Evolutionary conservation across 2,329 filamentous ascomycete species (phyloP).

Genomic region (Coniochaeta hoffmannii): DNA sequence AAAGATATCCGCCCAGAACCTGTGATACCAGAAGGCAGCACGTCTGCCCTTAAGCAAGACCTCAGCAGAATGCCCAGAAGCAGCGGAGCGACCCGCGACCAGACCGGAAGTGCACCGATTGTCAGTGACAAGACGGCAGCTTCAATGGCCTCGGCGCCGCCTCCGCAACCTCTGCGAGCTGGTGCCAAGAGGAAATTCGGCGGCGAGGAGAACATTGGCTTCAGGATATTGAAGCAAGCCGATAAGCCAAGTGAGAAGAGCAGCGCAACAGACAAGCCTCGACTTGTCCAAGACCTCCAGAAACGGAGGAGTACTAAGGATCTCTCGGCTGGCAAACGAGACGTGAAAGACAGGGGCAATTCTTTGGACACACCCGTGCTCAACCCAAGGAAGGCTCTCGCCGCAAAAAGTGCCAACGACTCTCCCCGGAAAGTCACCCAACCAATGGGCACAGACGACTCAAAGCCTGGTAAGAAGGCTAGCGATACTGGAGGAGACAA

Average conservation of each 20-base stretch:
- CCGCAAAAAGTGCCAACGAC: conserved; percentile 53
- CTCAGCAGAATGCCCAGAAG: conserved; percentile 7
- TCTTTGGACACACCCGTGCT: conserved; percentile 5
- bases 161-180: conserved; percentile 26
- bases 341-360: conserved; percentile 21
- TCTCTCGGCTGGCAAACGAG: conserved; percentile 33
- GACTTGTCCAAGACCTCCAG: conserved; percentile 18
- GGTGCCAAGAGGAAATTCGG: conserved; percentile 53
- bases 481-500: conserved; percentile 7
- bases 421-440: conserved; percentile 48
- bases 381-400: conserved; percentile 38
- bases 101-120: background rate
- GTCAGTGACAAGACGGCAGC: background rate
- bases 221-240: conserved; percentile 19
- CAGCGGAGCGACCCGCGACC: background rate
- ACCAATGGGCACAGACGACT: conserved; percentile 24
- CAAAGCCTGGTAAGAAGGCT: conserved; percentile 30
- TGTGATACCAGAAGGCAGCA: conserved; percentile 2
- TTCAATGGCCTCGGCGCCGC: background rate
- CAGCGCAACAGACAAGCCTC: conserved; percentile 7
- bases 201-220: conserved; percentile 44
- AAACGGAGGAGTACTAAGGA: conserved; percentile 39
- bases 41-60: conserved; percentile 14
- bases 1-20: background rate
- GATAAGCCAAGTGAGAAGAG: conserved; percentile 1